phyloP scores from a whole-genome alignment of 306 rosid species.

The Argentina anserina region DNA sequence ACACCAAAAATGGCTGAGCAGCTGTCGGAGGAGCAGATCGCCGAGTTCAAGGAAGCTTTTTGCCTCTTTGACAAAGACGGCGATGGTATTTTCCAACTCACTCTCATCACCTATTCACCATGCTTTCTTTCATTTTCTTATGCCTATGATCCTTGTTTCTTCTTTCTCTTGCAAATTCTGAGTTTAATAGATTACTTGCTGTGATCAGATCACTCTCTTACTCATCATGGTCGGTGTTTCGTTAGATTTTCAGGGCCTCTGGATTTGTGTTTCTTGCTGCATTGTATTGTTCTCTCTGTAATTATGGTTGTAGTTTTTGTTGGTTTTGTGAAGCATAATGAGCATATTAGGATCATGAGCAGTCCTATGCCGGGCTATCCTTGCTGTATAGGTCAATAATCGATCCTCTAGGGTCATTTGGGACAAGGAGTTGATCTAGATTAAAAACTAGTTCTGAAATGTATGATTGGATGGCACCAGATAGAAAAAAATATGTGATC shows the following conservation, averaged over 20 bases:
- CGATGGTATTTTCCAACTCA: constrained; percentile 30
- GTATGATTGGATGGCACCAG: not conserved
- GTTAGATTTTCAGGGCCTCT: not conserved
- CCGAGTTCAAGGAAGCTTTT: constrained; percentile 42
- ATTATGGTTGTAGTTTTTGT: not conserved
- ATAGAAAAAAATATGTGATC: not conserved
- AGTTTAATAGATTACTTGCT: not conserved
- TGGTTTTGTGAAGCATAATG: not conserved
- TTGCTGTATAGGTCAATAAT: not conserved
- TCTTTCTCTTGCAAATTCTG: not conserved
- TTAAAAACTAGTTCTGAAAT: not conserved
- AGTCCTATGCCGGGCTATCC: not conserved
- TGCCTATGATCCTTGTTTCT: not conserved
- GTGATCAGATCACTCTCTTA: too few relatives aligned
- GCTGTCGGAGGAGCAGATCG: constrained; percentile 38
- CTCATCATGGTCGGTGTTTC: too few relatives aligned
- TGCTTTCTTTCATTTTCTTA: too few relatives aligned
- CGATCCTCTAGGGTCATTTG: not conserved
- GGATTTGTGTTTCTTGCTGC: not conserved
- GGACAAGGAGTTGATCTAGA: not conserved
- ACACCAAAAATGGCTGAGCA: constrained; percentile 27
- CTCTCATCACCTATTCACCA: too few relatives aligned
- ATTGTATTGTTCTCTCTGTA: not conserved
- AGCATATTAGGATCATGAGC: not conserved
- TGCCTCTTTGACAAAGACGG: constrained; percentile 40